A percentile compares a stretch with the other conserved stretches of the same genome.
phyloP scores from a whole-genome alignment of 139 green algal species.

The Nannochloris sp. region DNA sequence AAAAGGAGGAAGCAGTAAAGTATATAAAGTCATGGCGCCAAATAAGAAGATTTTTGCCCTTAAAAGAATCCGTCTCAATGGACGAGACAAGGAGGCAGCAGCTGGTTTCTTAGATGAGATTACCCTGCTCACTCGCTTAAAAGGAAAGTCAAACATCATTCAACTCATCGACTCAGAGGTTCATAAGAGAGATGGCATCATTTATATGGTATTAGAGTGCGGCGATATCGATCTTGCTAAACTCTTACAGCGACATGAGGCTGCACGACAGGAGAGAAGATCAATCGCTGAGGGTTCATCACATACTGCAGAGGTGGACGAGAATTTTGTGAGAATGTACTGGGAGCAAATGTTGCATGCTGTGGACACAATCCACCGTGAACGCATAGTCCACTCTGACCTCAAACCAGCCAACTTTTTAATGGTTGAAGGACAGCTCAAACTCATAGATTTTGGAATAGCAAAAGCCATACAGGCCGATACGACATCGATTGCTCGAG shows the following conservation, averaged over 20 bases:
- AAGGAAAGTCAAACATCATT: slow-evolving; percentile 84
- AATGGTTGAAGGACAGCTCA: slow-evolving; percentile 89
- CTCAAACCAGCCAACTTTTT: slow-evolving; percentile 97
- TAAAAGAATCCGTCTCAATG: slow-evolving; percentile 83
- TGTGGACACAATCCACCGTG: slow-evolving; percentile 84
- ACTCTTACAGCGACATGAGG: slow-evolving; percentile 50
- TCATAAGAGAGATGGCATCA: slow-evolving; percentile 30
- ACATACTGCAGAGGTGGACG: slow-evolving; percentile 48
- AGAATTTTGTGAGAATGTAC: slow-evolving; percentile 94
- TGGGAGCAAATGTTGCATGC: slow-evolving; percentile 97
- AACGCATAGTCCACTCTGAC: slow-evolving; percentile 91
- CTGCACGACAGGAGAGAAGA: slow-evolving; percentile 15
- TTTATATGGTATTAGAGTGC: slow-evolving; percentile 96
- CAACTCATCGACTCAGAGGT: slow-evolving; percentile 82
- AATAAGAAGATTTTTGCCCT: slow-evolving; percentile 88
- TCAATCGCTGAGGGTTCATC: slow-evolving; percentile 1
- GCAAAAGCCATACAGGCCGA: slow-evolving; percentile 82
- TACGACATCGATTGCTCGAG: slow-evolving; percentile 86
- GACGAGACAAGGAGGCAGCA: slow-evolving; percentile 57
- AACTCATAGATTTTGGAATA: slow-evolving; percentile 99
- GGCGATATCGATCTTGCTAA: slow-evolving; percentile 92
- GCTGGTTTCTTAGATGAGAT: slow-evolving; percentile 94
- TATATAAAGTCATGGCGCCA: slow-evolving; percentile 74
- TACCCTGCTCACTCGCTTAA: slow-evolving; percentile 68
- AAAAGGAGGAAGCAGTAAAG: slow-evolving; percentile 85